Conservation (phyloP, 441 rosid species). For the Brassica hybrid region DNA sequence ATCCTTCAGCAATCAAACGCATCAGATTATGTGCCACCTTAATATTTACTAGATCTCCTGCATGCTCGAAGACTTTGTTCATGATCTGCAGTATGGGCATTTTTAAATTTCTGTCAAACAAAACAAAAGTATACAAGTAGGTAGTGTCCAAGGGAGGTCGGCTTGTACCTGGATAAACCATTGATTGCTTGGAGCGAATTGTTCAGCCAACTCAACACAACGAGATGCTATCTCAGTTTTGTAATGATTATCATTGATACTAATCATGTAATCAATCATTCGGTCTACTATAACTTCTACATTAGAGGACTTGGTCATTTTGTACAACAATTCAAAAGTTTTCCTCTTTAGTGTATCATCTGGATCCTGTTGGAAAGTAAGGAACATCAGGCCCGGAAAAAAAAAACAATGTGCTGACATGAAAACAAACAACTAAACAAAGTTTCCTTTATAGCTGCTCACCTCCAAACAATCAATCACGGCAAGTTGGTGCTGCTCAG, state of each 20-base stretch:
- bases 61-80: slow-evolving; percentile 98
- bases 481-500: slow-evolving; percentile 96
- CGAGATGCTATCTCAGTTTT: slow-evolving; percentile 97
- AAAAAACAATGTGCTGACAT: neutral
- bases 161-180: slow-evolving; percentile 92
- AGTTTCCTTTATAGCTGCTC: slow-evolving; percentile 29
- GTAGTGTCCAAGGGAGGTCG: slow-evolving; percentile 21
- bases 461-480: slow-evolving; percentile 99
- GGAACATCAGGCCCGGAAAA: slow-evolving; percentile 16
- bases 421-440: slow-evolving; percentile 18
- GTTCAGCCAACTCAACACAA: slow-evolving; percentile 95
- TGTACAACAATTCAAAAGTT: slow-evolving; percentile 89
- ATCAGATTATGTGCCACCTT: slow-evolving; percentile 97
- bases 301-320: slow-evolving; percentile 96
- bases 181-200: slow-evolving; percentile 94
- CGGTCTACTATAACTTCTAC: slow-evolving; percentile 98
- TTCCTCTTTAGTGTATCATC: slow-evolving; percentile 97
- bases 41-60: slow-evolving; percentile 88
- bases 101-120: slow-evolving; percentile 21
- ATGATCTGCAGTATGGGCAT: slow-evolving; percentile 63
- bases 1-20: slow-evolving; percentile 96
- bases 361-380: slow-evolving; percentile 72
- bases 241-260: slow-evolving; percentile 89
- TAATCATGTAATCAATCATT: slow-evolving; percentile 97
- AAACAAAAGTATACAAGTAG: neutral